Base-by-base conservation (phyloP, 768 basidiomycete species). In the Lactarius tabidus region DNA sequence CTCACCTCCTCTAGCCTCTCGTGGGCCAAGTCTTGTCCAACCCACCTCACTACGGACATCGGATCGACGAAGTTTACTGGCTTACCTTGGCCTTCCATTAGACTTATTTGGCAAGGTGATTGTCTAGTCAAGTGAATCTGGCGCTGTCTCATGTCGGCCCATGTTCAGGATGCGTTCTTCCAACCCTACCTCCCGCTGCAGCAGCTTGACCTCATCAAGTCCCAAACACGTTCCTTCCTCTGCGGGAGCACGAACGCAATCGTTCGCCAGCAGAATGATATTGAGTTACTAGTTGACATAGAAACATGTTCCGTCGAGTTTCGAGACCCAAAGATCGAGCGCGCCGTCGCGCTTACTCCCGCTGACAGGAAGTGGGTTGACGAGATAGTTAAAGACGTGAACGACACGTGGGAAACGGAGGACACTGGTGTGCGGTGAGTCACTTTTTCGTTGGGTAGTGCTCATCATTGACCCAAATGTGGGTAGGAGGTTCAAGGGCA, bases 351-450 rank as follows among this genome's bases (percentile, higher is more conserved):
- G 6, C 77, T 99, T 69, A 98, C 96, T 2, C 80, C 97, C 0
- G 93, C 95, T 1, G 97, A 98, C 74, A 80, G 96, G 64, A 95
- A 92, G 75, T 99, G 97, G 97, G 93, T 98, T 84, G 95, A 98
- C 72, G 94, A 96, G 70, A 86, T 96, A 62, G 84, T 95, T 45
- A 85, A 81, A 60, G 92, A 93, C 67, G 93, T 96, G 14, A 92
- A 92, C 66, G 86, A 90, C 58, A 82, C 83, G 9, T 95, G 89
- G 89, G 82, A 85, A 63, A 84, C 86, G 5, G 78, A 78, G 12
- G 88, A 90, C 80, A 61, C 80, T 82, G 2, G 71, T 76, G 52
- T 57, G 81, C 33, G 84, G 95, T 81, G 85, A 86, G 86, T 91
- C 70, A 56, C 88, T 81, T 45, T 55, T 67, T 54, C 43, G n/a